Conservation (phyloP, 768 basidiomycete species). For the Russula olivacea region DNA sequence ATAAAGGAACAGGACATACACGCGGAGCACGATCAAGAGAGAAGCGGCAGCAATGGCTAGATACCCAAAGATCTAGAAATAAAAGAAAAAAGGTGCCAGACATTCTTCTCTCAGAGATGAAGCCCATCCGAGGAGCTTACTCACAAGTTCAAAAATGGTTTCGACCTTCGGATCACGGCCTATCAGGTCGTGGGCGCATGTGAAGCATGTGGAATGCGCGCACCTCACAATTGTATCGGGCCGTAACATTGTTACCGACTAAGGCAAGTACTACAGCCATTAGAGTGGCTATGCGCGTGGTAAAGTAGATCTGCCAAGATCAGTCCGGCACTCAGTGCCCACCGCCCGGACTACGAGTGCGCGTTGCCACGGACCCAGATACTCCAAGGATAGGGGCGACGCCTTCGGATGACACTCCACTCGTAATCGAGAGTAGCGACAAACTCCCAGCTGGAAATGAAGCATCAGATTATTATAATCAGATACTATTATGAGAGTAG, state of each 20-base stretch:
- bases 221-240: no score
- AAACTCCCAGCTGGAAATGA: neutral
- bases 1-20: neutral
- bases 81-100: neutral
- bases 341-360: no score
- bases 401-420: neutral
- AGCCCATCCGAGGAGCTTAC: neutral
- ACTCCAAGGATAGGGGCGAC: neutral
- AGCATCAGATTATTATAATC: neutral
- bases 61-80: neutral
- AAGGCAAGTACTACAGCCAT: no score
- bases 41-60: neutral
- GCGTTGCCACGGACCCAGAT: neutral
- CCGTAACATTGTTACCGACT: no score
- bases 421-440: conserved; percentile 1
- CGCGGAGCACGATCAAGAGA: neutral
- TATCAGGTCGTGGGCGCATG: no score
- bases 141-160: neutral
- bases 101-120: neutral
- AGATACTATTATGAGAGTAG: no score
- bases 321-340: no score
- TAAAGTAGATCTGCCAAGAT: no score
- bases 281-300: no score
- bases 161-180: no score
- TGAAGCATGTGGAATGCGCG: no score